Evolutionary conservation across 352 stramenopile genomes (phyloP), one percentile per base, ranked within the genome.

Genomic region (Phytophthora palmivora): DNA sequence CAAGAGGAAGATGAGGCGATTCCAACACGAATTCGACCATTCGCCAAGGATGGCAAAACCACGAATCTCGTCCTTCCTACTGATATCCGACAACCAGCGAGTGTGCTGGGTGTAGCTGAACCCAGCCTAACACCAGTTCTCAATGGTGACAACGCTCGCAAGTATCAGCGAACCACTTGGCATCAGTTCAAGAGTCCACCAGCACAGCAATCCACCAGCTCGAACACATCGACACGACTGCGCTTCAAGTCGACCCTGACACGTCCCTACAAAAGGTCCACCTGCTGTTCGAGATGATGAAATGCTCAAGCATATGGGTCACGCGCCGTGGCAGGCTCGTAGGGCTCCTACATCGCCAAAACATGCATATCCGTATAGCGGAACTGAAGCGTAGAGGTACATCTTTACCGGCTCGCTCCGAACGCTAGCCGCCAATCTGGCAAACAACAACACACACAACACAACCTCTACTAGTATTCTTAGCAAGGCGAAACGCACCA

Each of bases 231-330:
- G 77, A 87, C 66, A 72, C 77, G 22, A 78, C 77, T 0, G 76
- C 71, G 38, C 70, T 91, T 16, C 79, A 88, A 58, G 76, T 87
- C 14, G 77, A 85, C 56, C 66, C 63, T 4, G 74, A 82, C 19
- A 81, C 79, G 21, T 76, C 78, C 3, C 49, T 90, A 48, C 71
- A 89, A 53, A 84, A 77, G 12, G 70, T 88, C 26, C 80, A 92
- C 52, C 78, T 90, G 52, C 72, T 91, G 36, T 91, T 92, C 47
- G 81, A 91, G 63, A 86, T 89, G 79, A 78, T 87, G 66, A 83
- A 87, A 50, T 87, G 79, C 66, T 78, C 70, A 28, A 72, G 71
- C 48, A 74, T 88, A 33, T 88, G 79, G 59, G 77, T 87, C 15
- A 85, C 72, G 28, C 75, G 68, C 0, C 85, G 69, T 22, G 82